These are phyloP conservation scores for Nannizziopsis barbatae DNA, from an alignment of 2,329 filamentous ascomycete genomes.

Conservation along the genomic window DNA sequence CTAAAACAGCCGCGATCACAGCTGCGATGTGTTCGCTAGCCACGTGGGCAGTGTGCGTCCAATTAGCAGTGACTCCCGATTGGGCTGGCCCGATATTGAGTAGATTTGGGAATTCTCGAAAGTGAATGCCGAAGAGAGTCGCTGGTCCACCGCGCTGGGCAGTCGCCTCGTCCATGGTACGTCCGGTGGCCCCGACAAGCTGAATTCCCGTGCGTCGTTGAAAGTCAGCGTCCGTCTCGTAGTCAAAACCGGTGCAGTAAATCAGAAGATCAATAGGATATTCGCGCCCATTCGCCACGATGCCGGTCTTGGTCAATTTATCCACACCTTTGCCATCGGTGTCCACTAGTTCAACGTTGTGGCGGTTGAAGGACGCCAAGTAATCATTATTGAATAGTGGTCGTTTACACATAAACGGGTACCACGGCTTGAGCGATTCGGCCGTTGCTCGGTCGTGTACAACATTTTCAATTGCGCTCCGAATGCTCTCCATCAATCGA, in stretches of 20 bases:
- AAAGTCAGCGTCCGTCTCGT: constrained; percentile 11
- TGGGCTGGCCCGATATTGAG: constrained; percentile 40
- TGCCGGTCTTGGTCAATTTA: constrained; percentile 34
- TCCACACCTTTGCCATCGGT: constrained; percentile 46
- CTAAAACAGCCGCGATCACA: not conserved
- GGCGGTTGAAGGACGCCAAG: constrained; percentile 43
- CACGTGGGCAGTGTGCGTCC: not conserved
- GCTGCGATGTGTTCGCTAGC: constrained; percentile 1
- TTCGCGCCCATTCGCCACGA: constrained; percentile 40
- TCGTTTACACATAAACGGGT: constrained; percentile 49
- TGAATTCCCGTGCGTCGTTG: constrained; percentile 23
- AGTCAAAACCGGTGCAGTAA: constrained; percentile 37
- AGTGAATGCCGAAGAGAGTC: constrained; percentile 44
- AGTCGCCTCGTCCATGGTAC: constrained; percentile 39
- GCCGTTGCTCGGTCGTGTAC: constrained; percentile 45
- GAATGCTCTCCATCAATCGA: constrained; percentile 34
- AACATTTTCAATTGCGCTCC: constrained; percentile 38
- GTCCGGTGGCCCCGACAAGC: constrained; percentile 37
- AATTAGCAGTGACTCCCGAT: constrained; percentile 17
- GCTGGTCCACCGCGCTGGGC: constrained; percentile 28
- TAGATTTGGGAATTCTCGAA: constrained; percentile 45
- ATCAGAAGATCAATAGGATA: constrained; percentile 41
- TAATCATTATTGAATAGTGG: constrained; percentile 39
- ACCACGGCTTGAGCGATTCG: constrained; percentile 47
- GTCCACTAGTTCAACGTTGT: constrained; percentile 50